These are phyloP conservation scores for Apiospora kogelbergensis DNA, from an alignment of 2,329 filamentous ascomycete species.

Conservation along the genomic window DNA sequence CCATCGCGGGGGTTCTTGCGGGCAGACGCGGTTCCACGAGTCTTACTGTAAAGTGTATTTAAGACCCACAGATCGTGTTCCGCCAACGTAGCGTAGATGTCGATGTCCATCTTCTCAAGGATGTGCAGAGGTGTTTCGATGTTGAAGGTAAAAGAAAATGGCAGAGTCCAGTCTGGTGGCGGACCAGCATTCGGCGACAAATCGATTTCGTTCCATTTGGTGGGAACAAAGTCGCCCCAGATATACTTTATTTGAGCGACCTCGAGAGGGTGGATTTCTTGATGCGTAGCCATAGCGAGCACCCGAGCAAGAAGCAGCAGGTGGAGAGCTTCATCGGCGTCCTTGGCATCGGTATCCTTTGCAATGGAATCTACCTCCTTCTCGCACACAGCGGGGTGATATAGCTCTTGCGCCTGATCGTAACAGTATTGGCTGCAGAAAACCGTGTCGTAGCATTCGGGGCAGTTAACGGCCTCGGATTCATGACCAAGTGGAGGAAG, in stretches of 20 bases:
- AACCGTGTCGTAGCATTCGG: constrained; percentile 64
- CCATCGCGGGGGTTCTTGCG: constrained; percentile 75
- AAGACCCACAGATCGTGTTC: constrained; percentile 77
- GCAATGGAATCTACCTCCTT: constrained; percentile 65
- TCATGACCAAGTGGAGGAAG: constrained; percentile 60
- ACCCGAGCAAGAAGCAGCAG: constrained; percentile 62
- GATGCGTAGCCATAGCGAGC: constrained; percentile 62
- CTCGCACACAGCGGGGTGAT: constrained; percentile 66
- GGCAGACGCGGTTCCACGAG: constrained; percentile 88
- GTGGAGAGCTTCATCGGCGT: constrained; percentile 62
- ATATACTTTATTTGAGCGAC: constrained; percentile 65
- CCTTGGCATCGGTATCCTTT: constrained; percentile 60
- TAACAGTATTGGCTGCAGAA: constrained; percentile 64
- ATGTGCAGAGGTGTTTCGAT: constrained; percentile 74
- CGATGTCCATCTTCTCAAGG: constrained; percentile 81
- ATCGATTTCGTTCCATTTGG: constrained; percentile 52
- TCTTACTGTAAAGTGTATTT: constrained; percentile 91
- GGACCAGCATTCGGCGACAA: constrained; percentile 54
- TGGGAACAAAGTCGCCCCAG: constrained; percentile 66
- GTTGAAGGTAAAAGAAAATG: constrained; percentile 76
- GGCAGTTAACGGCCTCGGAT: constrained; percentile 52
- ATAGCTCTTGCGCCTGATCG: constrained; percentile 55
- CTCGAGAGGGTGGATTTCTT: constrained; percentile 62
- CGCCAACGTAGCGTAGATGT: constrained; percentile 62
- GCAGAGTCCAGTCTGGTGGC: constrained; percentile 65